A percentile compares a stretch with the other conserved stretches of the same genome.
Conservation (phyloP, 768 basidiomycete genomes). For the Russula emetica region DNA sequence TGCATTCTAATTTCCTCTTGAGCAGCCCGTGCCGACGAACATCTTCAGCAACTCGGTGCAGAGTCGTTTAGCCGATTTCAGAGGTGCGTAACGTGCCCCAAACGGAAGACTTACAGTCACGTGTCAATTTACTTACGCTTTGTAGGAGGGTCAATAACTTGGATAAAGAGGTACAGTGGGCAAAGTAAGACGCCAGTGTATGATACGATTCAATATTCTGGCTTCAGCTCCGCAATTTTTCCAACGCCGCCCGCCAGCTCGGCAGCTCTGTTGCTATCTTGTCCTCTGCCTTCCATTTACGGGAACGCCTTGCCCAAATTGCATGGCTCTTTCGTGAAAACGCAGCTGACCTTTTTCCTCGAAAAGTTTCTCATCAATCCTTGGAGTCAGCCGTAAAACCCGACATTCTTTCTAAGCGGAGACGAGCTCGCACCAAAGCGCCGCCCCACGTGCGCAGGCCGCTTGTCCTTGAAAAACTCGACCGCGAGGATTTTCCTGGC, state of each 20-base stretch:
- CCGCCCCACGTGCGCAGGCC: conserved; percentile 51
- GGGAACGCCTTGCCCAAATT: conserved; percentile 63
- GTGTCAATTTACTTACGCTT: conserved; percentile 7
- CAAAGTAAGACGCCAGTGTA: not conserved
- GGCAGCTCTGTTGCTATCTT: conserved; percentile 75
- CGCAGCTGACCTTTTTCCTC: conserved; percentile 70
- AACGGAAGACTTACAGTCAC: not conserved
- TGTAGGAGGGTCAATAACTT: conserved; percentile 54
- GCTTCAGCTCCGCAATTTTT: conserved; percentile 66
- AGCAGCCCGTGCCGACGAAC: conserved; percentile 62
- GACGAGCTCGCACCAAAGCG: conserved; percentile 35
- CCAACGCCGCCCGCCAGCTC: conserved; percentile 69
- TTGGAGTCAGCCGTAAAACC: conserved; percentile 40
- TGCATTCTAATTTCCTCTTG: not conserved
- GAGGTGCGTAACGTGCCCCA: conserved; percentile 41
- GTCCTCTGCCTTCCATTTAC: conserved; percentile 67
- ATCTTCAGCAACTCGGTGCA: conserved; percentile 62
- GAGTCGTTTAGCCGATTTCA: conserved; percentile 62
- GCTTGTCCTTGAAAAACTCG: conserved; percentile 51
- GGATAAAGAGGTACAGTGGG: conserved; percentile 53
- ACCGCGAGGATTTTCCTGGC: conserved; percentile 61
- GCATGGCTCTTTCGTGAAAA: conserved; percentile 71
- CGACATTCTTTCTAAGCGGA: conserved; percentile 35
- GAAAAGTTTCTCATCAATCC: conserved; percentile 49
- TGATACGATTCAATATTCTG: conserved; percentile 1